Evolutionary conservation across 495 filamentous ascomycete genomes (phyloP).

Genomic region (Pseudevernia furfuracea): DNA sequence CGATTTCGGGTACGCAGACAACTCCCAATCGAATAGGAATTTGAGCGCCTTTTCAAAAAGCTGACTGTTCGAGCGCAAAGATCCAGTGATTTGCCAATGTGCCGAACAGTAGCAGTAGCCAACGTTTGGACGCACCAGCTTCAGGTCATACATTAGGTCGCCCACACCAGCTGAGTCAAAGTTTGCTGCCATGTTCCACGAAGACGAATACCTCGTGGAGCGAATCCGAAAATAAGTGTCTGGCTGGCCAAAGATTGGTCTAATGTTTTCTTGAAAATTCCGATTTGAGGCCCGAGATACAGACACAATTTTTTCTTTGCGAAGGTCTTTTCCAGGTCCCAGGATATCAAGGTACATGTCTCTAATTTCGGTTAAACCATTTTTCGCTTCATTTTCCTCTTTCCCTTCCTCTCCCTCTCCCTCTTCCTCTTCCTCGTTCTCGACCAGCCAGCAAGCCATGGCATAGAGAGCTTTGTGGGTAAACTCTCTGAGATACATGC

Average conservation of each 20-base stretch:
- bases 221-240: background rate
- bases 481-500: constrained; percentile 11
- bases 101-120: constrained; percentile 5
- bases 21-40: background rate
- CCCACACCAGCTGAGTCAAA: background rate
- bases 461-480: background rate
- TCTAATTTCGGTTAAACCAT: too few relatives aligned
- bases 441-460: constrained; percentile 3
- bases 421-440: background rate
- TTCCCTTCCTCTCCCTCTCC: background rate
- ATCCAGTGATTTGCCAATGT: background rate
- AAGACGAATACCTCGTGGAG: background rate
- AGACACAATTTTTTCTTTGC: background rate
- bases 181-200: background rate
- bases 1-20: background rate
- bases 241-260: background rate
- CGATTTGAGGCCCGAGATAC: background rate
- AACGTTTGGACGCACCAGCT: constrained; percentile 3
- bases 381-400: background rate
- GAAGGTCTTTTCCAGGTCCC: background rate
- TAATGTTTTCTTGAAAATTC: background rate
- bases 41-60: background rate
- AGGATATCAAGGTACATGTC: background rate
- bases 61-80: background rate
- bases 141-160: background rate